These are phyloP conservation scores for Mycena chlorophos DNA, from an alignment of 768 basidiomycete species.

Conservation along the genomic window DNA sequence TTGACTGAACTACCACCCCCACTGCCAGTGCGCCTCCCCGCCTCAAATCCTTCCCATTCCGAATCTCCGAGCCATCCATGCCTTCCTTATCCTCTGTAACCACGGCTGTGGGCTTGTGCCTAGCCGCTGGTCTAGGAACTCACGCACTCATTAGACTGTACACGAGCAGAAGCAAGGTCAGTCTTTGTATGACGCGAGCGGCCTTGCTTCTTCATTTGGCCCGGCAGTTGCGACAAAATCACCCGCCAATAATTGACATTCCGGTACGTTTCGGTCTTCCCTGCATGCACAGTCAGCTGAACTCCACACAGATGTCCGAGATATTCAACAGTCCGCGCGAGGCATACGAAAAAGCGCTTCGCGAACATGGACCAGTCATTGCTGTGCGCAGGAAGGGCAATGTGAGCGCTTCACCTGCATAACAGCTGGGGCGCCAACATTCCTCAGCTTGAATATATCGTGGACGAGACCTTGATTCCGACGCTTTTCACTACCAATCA, in stretches of 20 bases:
- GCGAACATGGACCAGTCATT: slow-evolving; percentile 31
- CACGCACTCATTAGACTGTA: not conserved
- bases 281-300: not conserved
- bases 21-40: too few species aligned
- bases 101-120: too few species aligned
- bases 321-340: slow-evolving; percentile 32
- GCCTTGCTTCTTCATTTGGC: not conserved
- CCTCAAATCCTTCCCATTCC: too few species aligned
- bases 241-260: slow-evolving; percentile 20
- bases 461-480: slow-evolving; percentile 28
- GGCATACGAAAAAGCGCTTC: slow-evolving; percentile 33
- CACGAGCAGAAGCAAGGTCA: not conserved
- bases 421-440: not conserved
- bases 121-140: not conserved
- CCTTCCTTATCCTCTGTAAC: not conserved
- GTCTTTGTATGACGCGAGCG: not conserved
- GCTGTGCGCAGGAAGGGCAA: slow-evolving; percentile 33
- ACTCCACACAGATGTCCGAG: slow-evolving; percentile 15
- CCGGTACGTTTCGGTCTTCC: slow-evolving; percentile 8
- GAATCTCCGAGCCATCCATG: not conserved
- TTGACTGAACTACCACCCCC: too few species aligned
- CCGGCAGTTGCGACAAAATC: slow-evolving; percentile 3
- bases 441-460: slow-evolving; percentile 36
- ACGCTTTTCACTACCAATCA: slow-evolving; percentile 31
- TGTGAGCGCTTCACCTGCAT: slow-evolving; percentile 17